These are phyloP conservation scores for Diaporthe citriasiana DNA, from an alignment of 2,329 filamentous ascomycete genomes.

Conservation along the genomic window DNA sequence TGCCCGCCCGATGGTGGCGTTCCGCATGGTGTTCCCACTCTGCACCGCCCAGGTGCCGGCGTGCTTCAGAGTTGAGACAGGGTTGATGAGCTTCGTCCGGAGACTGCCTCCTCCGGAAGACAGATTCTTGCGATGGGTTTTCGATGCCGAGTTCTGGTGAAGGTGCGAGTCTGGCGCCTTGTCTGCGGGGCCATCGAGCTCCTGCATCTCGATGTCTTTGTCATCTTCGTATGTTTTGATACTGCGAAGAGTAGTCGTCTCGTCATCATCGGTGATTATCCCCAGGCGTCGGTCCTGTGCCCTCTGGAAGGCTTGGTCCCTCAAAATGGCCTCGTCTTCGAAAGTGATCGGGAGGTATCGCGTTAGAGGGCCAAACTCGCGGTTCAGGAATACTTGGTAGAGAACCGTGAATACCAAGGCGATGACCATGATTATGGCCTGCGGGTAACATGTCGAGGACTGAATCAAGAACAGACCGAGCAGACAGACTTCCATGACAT, in stretches of 20 bases:
- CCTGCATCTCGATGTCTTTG: constrained; percentile 55
- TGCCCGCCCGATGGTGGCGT: constrained; percentile 60
- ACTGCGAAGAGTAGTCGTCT: constrained; percentile 47
- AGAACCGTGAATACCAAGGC: constrained; percentile 77
- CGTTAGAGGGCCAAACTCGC: constrained; percentile 86
- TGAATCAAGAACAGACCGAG: constrained; percentile 85
- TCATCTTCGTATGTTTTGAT: constrained; percentile 35
- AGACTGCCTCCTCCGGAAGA: constrained; percentile 40
- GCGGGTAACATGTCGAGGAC: constrained; percentile 74
- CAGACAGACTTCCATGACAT: constrained; percentile 92
- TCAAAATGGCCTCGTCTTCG: constrained; percentile 93
- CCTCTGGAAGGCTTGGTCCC: constrained; percentile 89
- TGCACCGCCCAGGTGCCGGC: constrained; percentile 63
- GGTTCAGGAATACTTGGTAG: constrained; percentile 86
- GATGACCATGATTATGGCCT: constrained; percentile 89
- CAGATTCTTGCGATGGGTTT: constrained; percentile 37
- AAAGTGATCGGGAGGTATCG: constrained; percentile 93
- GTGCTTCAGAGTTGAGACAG: constrained; percentile 55
- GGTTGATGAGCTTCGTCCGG: constrained; percentile 34
- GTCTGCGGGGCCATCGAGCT: constrained; percentile 45
- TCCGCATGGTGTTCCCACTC: constrained; percentile 63
- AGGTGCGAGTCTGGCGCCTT: background rate
- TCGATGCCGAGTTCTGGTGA: constrained; percentile 12
- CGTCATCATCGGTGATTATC: constrained; percentile 59
- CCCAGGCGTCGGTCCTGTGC: constrained; percentile 81